Percentiles rank a stretch among this genome's conserved stretches.
phyloP scores from a whole-genome alignment of 345 rosid species.

The Aquilaria malaccensis region DNA sequence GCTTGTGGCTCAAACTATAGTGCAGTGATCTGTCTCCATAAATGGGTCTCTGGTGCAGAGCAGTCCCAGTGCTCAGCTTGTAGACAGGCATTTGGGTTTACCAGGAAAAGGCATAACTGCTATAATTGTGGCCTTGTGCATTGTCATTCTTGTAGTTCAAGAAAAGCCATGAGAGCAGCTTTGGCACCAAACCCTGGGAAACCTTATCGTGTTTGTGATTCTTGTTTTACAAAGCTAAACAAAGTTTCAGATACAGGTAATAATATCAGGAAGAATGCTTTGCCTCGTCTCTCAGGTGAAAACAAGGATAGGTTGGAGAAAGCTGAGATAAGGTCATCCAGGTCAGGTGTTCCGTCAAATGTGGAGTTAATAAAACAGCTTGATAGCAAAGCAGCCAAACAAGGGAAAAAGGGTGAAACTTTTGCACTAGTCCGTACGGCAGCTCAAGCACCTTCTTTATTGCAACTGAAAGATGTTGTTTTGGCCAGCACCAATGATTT shows the following conservation, averaged over 20 bases:
- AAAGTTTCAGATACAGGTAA: slow-evolving; percentile 56
- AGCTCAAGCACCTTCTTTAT: slow-evolving; percentile 69
- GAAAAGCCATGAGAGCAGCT: slow-evolving; percentile 74
- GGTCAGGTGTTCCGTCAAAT: slow-evolving; percentile 62
- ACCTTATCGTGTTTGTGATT: slow-evolving; percentile 88
- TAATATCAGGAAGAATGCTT: slow-evolving; percentile 47
- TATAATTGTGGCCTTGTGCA: slow-evolving; percentile 96
- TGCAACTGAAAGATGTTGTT: slow-evolving; percentile 79
- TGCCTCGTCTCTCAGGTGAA: slow-evolving; percentile 91
- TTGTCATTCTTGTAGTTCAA: slow-evolving; percentile 93
- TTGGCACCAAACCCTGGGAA: slow-evolving; percentile 80
- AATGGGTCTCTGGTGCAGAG: slow-evolving; percentile 88
- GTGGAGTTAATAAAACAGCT: slow-evolving; percentile 89
- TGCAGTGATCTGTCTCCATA: slow-evolving; percentile 82
- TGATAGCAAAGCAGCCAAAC: slow-evolving; percentile 89
- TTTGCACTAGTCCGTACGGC: slow-evolving; percentile 60
- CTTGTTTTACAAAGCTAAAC: slow-evolving; percentile 67
- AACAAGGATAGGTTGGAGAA: slow-evolving; percentile 84
- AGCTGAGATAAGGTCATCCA: slow-evolving; percentile 72
- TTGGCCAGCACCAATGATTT: slow-evolving; percentile 56
- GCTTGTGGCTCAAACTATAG: slow-evolving; percentile 87
- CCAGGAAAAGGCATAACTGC: slow-evolving; percentile 88
- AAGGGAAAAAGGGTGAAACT: slow-evolving; percentile 70
- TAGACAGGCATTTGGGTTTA: slow-evolving; percentile 87
- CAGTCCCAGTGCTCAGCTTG: slow-evolving; percentile 91